Conservation (phyloP, 176 grass and related monocot species). For the Alopecurus myosuroides region DNA sequence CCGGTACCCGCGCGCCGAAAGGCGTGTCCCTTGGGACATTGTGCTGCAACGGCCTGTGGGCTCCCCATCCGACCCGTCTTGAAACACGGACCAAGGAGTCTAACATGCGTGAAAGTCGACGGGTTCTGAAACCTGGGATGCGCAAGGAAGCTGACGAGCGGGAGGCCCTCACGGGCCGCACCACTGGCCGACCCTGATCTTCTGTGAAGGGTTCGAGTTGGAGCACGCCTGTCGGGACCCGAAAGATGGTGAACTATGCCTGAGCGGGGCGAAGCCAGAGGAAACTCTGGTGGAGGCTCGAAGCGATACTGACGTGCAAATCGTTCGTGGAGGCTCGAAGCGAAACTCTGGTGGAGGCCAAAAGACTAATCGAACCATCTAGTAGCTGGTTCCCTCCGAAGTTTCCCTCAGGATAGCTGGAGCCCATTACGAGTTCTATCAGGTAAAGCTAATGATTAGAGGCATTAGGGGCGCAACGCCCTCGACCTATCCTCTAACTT, state of each 20-base stretch:
- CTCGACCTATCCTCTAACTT: conserved; percentile 89
- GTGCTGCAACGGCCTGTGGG: background rate
- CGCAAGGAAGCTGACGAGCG: background rate
- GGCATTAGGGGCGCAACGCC: conserved; percentile 70
- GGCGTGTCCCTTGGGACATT: background rate
- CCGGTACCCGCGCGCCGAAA: background rate
- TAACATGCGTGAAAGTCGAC: conserved; percentile 23
- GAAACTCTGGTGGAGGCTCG: conserved; percentile 80
- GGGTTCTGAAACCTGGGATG: background rate
- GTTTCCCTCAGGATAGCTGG: conserved; percentile 58
- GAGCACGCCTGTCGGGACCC: conserved; percentile 62
- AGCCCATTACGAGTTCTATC: conserved; percentile 58
- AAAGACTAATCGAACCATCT: conserved; percentile 84
- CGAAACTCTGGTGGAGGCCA: conserved; percentile 79
- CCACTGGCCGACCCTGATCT: conserved; percentile 60
- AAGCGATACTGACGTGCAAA: conserved; percentile 46
- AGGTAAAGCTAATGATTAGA: conserved; percentile 89
- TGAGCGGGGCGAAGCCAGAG: conserved; percentile 50
- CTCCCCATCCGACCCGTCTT: conserved; percentile 42
- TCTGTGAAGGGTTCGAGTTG: conserved; percentile 77
- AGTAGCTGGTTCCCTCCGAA: conserved; percentile 66
- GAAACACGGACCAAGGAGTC: conserved; percentile 91
- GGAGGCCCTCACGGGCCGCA: conserved; percentile 24
- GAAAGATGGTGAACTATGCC: conserved; percentile 80
- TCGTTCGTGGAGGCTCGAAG: conserved; percentile 50